Evolutionary conservation across 164 flowering plant species (phyloP), one percentile per base, ranked within the genome.

Genomic region (Santalum album): DNA sequence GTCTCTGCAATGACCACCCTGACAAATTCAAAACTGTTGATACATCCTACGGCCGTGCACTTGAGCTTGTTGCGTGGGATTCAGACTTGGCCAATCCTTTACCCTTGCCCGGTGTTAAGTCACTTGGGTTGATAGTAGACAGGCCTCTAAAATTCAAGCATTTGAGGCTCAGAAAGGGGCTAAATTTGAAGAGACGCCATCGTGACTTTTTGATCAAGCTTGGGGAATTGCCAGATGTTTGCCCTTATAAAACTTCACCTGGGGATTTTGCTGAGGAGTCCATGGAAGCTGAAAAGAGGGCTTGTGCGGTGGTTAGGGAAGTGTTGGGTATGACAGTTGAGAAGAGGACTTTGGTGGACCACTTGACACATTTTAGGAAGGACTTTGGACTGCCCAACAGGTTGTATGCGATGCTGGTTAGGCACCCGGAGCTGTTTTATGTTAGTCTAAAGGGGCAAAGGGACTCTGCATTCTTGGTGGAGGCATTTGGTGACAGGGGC

Each of bases 391-490:
- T 92, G 38, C 72, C 96, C 11, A 92, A 92, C 61, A 89, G 74
- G 74, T 44, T 83, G 67, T 72, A 95, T 61, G 89, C 76, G 15
- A 75, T 92, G 96, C 55, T 89, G 45, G 72, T 89, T 64, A 80
- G 96, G 68, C 98, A 92, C 58, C 98, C 97, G 1, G 99, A 92
- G 65, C 47, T 92, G 73, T 92, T 92, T 50, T 92, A 92, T 68
- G 84, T 92, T 57, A 86, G 96, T 57, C 7, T 78, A 60, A 89
- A 89, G 72, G 99, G 97, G 48, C 67, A 67, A 50, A 83, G 97
- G 49, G 91, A 92, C 64, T 89, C 96, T 14, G 95, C 87, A 11
- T 81, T 87, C 54, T 68, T 92, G 65, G 82, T 87, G 53, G 99
- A 89, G 69, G 85, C 75, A 2, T 92, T 73, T 68, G 75, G 81